Evolutionary conservation across 169 alveolate species (phyloP).

Genomic region (Cryptosporidium muris): DNA sequence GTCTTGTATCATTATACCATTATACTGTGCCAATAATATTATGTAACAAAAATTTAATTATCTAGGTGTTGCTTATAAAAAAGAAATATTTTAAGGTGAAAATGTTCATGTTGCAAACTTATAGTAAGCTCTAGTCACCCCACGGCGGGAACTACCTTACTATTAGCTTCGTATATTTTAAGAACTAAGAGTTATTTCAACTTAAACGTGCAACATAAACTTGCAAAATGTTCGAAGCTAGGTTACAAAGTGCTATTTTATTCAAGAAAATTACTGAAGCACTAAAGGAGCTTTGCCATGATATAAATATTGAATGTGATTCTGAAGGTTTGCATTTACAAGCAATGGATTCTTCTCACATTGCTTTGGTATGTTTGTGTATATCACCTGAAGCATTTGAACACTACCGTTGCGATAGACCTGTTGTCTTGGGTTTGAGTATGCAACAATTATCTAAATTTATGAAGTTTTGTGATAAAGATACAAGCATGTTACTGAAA

Average conservation of each 20-base stretch:
- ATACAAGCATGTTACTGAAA: constrained; percentile 61
- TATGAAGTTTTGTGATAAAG: constrained; percentile 64
- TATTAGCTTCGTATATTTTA: no score
- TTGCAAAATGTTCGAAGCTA: constrained; percentile 89
- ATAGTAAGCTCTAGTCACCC: no score
- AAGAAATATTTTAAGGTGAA: no score
- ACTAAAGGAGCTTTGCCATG: constrained; percentile 86
- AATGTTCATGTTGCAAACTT: no score
- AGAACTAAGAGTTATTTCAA: no score
- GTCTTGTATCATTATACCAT: no score
- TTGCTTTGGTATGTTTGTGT: constrained; percentile 84
- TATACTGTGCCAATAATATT: no score
- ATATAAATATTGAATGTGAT: constrained; percentile 87
- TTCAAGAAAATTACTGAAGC: constrained; percentile 92
- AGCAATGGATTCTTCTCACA: constrained; percentile 91
- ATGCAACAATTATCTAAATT: constrained; percentile 68
- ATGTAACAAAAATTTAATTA: no score
- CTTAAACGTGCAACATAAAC: no score
- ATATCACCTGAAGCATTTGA: constrained; percentile 87
- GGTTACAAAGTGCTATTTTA: constrained; percentile 88
- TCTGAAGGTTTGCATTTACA: constrained; percentile 88
- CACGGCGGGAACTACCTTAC: no score
- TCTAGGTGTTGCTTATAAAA: no score
- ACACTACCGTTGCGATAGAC: constrained; percentile 87
- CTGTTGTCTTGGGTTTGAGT: constrained; percentile 68